Evolutionary conservation across 495 filamentous ascomycete species (phyloP).

Genomic region (Lepraria neglecta): DNA sequence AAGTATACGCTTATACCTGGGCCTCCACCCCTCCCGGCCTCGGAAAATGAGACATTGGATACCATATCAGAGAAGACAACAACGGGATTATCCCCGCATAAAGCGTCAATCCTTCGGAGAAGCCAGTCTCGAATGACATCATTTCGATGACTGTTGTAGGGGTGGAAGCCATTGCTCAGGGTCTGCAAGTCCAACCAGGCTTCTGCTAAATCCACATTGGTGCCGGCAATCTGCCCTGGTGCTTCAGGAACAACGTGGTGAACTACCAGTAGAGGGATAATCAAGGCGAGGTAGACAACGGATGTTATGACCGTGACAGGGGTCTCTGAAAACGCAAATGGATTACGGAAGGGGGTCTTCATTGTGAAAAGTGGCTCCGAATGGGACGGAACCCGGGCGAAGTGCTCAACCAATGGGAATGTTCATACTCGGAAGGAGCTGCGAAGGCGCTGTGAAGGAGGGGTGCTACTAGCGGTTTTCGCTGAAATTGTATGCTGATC

Average conservation of each 20-base stretch:
- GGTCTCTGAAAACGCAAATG: constrained; percentile 56
- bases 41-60: constrained; percentile 66
- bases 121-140: constrained; percentile 74
- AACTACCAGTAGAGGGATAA: constrained; percentile 63
- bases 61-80: constrained; percentile 70
- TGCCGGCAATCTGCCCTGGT: constrained; percentile 54
- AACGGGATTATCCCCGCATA: constrained; percentile 55
- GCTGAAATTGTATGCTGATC: not conserved
- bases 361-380: constrained; percentile 14
- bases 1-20: constrained; percentile 64
- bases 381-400: not conserved
- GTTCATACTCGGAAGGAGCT: not conserved
- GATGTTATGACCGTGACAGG: constrained; percentile 69
- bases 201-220: constrained; percentile 61
- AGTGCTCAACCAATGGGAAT: not conserved
- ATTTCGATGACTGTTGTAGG: constrained; percentile 78
- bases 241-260: constrained; percentile 68
- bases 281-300: constrained; percentile 60
- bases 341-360: constrained; percentile 37
- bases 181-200: constrained; percentile 80
- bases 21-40: constrained; percentile 26
- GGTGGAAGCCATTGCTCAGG: constrained; percentile 73
- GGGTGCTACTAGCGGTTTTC: not conserved
- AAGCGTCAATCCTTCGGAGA: constrained; percentile 61
- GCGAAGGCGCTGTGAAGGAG: not conserved